Evolutionary conservation across 179 eudicot species (phyloP).

Genomic region (Monotropa hypopitys): DNA sequence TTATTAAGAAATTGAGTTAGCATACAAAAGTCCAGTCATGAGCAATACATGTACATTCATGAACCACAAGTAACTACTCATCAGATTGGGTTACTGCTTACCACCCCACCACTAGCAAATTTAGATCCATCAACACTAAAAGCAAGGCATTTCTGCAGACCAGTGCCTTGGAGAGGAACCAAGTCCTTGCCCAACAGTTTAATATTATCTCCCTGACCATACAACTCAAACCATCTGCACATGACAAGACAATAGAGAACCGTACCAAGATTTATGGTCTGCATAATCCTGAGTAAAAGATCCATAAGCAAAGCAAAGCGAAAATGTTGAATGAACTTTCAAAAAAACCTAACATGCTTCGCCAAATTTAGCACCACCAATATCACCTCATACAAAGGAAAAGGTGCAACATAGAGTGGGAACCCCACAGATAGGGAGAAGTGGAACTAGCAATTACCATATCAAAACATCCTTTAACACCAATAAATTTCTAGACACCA

Average conservation of each 20-base stretch:
- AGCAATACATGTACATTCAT: background rate
- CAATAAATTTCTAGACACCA: background rate
- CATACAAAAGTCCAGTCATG: background rate
- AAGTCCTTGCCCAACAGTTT: constrained; percentile 46
- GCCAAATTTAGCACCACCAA: background rate
- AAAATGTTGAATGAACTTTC: background rate
- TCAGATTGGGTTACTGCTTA: constrained; percentile 20
- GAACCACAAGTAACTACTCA: background rate
- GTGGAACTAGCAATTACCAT: background rate
- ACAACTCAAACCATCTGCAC: constrained; percentile 59
- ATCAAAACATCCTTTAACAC: background rate
- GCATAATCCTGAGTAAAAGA: background rate
- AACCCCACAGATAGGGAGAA: background rate
- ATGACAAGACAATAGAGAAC: background rate
- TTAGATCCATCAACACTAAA: constrained; percentile 84
- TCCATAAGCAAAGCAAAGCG: background rate
- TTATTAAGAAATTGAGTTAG: constrained; percentile 9
- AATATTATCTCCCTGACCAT: constrained; percentile 28
- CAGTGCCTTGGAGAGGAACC: constrained; percentile 57
- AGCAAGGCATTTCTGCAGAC: constrained; percentile 61
- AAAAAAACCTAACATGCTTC: background rate
- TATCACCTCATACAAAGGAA: background rate
- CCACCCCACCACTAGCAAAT: constrained; percentile 85
- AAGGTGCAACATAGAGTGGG: background rate
- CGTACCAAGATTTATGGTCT: background rate